Conservation (phyloP, 139 green algal species). For the Closterium sp. region DNA sequence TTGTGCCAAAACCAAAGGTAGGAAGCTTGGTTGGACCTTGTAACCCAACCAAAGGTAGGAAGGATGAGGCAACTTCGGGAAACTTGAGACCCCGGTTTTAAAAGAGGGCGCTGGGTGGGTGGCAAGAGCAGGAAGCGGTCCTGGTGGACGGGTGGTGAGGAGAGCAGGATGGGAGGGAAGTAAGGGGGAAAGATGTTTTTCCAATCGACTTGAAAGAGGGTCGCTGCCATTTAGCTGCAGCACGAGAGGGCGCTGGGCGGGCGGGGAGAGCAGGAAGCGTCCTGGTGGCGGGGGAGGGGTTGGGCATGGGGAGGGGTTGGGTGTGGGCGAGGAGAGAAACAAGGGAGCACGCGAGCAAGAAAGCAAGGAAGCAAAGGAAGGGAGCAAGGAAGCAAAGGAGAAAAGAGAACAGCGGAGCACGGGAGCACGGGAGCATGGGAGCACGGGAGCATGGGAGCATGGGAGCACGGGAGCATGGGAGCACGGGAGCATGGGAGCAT, state of each 20-base stretch:
- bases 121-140: constrained; percentile 49
- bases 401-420: background rate
- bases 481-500: too few species aligned
- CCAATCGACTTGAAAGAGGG: background rate
- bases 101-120: constrained; percentile 31
- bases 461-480: too few species aligned
- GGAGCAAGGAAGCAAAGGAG: background rate
- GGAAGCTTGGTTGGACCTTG: too few species aligned
- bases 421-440: background rate
- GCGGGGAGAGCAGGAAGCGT: background rate
- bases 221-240: constrained; percentile 62
- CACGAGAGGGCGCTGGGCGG: constrained; percentile 42
- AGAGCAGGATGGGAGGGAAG: background rate
- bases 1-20: too few species aligned
- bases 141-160: background rate
- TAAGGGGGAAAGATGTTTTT: background rate
- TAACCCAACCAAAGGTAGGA: too few species aligned
- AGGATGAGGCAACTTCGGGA: too few species aligned
- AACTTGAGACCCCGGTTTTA: too few species aligned
- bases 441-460: background rate
- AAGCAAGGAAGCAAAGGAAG: background rate
- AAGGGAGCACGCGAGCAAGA: background rate
- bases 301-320: background rate
- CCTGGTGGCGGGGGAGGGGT: background rate
- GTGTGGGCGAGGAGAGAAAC: background rate